Conservation (phyloP, 1,139 yeast species). For the Petasospora rhodanensis region DNA sequence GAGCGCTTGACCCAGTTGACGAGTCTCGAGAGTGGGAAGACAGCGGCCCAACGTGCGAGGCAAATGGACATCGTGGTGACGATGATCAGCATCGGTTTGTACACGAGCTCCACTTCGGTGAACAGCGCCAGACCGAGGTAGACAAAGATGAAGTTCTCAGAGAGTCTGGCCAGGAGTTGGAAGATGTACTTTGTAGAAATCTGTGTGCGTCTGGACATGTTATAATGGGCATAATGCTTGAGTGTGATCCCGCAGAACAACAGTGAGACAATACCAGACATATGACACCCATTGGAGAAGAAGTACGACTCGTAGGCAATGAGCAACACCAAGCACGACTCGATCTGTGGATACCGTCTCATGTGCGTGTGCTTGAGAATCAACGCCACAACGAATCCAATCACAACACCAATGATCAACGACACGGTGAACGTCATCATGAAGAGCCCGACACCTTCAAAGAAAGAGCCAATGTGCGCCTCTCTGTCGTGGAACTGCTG, state of each 20-base stretch:
- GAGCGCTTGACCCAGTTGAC: constrained; percentile 74
- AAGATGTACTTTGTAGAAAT: constrained; percentile 93
- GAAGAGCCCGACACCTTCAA: constrained; percentile 92
- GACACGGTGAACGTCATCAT: constrained; percentile 91
- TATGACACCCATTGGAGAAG: constrained; percentile 97
- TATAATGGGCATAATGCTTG: constrained; percentile 94
- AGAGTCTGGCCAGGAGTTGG: constrained; percentile 87
- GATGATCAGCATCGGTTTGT: constrained; percentile 87
- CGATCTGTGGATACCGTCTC: constrained; percentile 92
- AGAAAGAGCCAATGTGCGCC: constrained; percentile 69
- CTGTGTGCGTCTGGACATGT: constrained; percentile 96
- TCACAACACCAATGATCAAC: constrained; percentile 81
- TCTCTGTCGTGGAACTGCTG: constrained; percentile 90
- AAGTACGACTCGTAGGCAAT: constrained; percentile 96
- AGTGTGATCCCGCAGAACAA: constrained; percentile 94
- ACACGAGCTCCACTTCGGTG: constrained; percentile 92
- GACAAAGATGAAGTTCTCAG: constrained; percentile 95
- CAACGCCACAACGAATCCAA: constrained; percentile 87
- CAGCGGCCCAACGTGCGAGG: constrained; percentile 95
- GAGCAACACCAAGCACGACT: constrained; percentile 84
- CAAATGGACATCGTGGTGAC: constrained; percentile 89
- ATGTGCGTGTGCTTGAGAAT: constrained; percentile 89
- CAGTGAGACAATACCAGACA: constrained; percentile 97
- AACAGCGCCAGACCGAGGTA: constrained; percentile 90
- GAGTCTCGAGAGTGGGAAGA: constrained; percentile 84